phyloP scores from a whole-genome alignment of 2,329 filamentous ascomycete species.

The Capronia epimyces region DNA sequence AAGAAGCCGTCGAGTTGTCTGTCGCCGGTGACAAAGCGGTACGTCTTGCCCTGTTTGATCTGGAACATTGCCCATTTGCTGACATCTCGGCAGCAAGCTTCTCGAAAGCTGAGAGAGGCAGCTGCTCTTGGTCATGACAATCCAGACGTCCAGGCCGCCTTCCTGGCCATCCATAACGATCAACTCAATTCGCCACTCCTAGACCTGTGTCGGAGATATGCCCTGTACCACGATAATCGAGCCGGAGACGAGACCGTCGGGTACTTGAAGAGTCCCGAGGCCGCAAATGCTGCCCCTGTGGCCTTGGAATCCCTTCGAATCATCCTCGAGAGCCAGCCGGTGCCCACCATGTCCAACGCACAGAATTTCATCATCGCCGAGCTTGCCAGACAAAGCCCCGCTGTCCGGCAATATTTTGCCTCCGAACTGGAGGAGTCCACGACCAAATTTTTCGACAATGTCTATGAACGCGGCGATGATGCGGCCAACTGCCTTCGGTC shows the following conservation, averaged over 20 bases:
- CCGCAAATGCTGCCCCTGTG: slow-evolving; percentile 38
- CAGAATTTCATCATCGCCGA: slow-evolving; percentile 47
- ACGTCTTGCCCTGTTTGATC: slow-evolving; percentile 14
- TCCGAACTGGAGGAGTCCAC: slow-evolving; percentile 40
- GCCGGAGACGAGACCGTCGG: slow-evolving; percentile 42
- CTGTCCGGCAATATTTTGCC: slow-evolving; percentile 42
- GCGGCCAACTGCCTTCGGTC: slow-evolving; percentile 44
- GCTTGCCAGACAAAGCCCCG: slow-evolving; percentile 40
- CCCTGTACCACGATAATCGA: slow-evolving; percentile 37
- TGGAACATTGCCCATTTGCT: background rate
- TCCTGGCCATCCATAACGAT: slow-evolving; percentile 41
- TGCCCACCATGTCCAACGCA: slow-evolving; percentile 34
- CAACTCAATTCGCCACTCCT: slow-evolving; percentile 35
- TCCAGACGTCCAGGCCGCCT: slow-evolving; percentile 41
- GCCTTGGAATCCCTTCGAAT: slow-evolving; percentile 43
- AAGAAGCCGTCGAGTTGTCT: slow-evolving; percentile 44
- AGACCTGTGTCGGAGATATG: slow-evolving; percentile 42
- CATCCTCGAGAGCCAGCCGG: slow-evolving; percentile 36
- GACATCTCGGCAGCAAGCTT: slow-evolving; percentile 38
- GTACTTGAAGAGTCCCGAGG: slow-evolving; percentile 41
- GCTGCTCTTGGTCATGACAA: slow-evolving; percentile 44
- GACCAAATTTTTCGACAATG: slow-evolving; percentile 45
- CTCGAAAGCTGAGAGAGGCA: slow-evolving; percentile 46
- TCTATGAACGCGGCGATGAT: slow-evolving; percentile 46
- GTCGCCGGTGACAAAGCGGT: slow-evolving; percentile 45